Conservation (phyloP, 257 asterid genomes). For the Thymus quinquecostatus region DNA sequence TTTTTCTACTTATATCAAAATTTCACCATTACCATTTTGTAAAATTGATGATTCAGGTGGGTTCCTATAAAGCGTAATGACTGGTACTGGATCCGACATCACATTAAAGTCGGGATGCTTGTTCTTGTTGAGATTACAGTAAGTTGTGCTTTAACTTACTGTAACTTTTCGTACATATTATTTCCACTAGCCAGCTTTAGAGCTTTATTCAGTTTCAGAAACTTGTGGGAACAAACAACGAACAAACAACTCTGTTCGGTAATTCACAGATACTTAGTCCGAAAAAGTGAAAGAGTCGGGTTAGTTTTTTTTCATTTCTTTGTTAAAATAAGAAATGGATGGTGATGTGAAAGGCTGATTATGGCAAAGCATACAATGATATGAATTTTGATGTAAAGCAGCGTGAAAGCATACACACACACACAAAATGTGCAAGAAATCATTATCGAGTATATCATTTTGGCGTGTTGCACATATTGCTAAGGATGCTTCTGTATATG, state of each 20-base stretch:
- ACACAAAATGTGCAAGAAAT: neutral
- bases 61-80: constrained; percentile 95
- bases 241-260: neutral
- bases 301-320: neutral
- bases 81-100: constrained; percentile 99
- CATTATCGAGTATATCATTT: constrained; percentile 6
- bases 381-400: constrained; percentile 8
- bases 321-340: neutral
- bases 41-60: constrained; percentile 60
- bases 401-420: neutral
- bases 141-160: constrained; percentile 36
- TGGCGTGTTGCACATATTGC: neutral
- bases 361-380: neutral
- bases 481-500: constrained; percentile 10
- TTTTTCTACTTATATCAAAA: constrained; percentile 5
- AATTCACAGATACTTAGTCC: constrained; percentile 20
- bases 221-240: neutral
- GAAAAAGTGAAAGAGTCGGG: constrained; percentile 4
- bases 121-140: constrained; percentile 90
- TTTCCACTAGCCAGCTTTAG: constrained; percentile 20
- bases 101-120: constrained; percentile 92
- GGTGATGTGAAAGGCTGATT: neutral
- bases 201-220: constrained; percentile 8
- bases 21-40: constrained; percentile 19
- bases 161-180: neutral